These are phyloP conservation scores for Pistacia atlantica DNA, from an alignment of 345 rosid genomes.

Conservation along the genomic window DNA sequence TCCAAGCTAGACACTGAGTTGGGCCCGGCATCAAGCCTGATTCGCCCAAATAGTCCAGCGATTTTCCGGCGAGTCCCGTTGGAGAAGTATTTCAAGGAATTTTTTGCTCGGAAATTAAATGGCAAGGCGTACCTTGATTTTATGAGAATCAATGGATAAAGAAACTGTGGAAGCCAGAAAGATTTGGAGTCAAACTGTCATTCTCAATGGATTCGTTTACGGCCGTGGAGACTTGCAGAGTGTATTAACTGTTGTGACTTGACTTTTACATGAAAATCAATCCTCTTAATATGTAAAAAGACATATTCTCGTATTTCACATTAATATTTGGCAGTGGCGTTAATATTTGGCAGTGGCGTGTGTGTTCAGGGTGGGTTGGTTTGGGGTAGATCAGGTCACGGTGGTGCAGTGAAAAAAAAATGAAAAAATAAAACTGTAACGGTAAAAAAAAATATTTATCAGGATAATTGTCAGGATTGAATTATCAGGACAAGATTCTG, in stretches of 20 bases:
- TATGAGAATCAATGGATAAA: constrained; percentile 12
- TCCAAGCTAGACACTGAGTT: constrained; percentile 25
- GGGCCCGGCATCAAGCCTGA: constrained; percentile 28
- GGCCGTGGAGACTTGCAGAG: too few relatives aligned
- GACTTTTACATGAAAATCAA: too few relatives aligned
- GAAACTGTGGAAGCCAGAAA: background rate
- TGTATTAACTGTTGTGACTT: too few relatives aligned
- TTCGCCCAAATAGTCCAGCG: constrained; percentile 2
- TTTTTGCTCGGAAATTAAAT: constrained; percentile 24
- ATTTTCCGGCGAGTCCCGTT: constrained; percentile 15
- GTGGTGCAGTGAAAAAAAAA: too few relatives aligned
- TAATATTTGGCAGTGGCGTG: too few relatives aligned
- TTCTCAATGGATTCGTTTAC: background rate
- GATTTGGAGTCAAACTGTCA: background rate
- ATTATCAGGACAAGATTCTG: too few relatives aligned
- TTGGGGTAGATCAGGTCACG: too few relatives aligned
- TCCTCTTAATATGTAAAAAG: background rate
- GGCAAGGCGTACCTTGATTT: constrained; percentile 35
- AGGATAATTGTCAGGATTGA: too few relatives aligned
- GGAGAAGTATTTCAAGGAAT: constrained; percentile 34
- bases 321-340: background rate
- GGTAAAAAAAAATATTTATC: too few relatives aligned
- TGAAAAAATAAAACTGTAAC: too few relatives aligned
- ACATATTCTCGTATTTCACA: background rate
- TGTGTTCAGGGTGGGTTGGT: too few relatives aligned